A percentile compares a stretch with the other conserved stretches of the same genome.
phyloP scores from a whole-genome alignment of 1,284 basidiomycete genomes.

The Limonomyces culmigenus region DNA sequence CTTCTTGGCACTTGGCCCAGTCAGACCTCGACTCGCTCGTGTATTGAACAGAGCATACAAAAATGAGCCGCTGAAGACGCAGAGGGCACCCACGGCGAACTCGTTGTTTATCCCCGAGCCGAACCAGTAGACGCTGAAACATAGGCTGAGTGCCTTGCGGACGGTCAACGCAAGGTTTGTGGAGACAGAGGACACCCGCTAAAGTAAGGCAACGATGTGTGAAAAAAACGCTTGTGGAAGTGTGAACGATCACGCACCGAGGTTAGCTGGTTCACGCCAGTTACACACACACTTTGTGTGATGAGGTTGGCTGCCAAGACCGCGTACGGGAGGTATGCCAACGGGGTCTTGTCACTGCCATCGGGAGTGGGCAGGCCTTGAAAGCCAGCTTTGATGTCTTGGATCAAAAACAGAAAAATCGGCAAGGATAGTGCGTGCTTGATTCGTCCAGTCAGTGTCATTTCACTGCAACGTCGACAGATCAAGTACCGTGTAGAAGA shows the following conservation, averaged over 20 bases:
- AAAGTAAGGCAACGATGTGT: constrained; percentile 4
- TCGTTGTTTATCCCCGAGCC: constrained; percentile 46
- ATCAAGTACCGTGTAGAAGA: constrained; percentile 62
- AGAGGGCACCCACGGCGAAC: constrained; percentile 39
- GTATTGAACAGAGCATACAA: constrained; percentile 27
- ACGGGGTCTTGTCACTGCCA: constrained; percentile 9
- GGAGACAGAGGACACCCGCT: constrained; percentile 58
- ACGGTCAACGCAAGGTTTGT: constrained; percentile 57
- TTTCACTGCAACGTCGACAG: neutral
- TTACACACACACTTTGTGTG: constrained; percentile 75
- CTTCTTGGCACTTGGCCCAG: no score
- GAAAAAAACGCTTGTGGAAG: constrained; percentile 1
- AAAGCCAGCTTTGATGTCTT: constrained; percentile 39
- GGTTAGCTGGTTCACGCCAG: constrained; percentile 73
- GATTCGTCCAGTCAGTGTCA: neutral
- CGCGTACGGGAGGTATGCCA: constrained; percentile 22
- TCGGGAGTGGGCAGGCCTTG: constrained; percentile 16
- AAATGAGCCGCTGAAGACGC: constrained; percentile 52
- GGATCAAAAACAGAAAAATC: constrained; percentile 47
- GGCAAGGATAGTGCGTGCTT: constrained; percentile 63
- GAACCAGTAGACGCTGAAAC: constrained; percentile 65
- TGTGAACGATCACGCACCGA: constrained; percentile 40
- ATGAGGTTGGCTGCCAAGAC: constrained; percentile 54
- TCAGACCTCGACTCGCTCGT: no score
- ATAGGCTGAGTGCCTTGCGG: constrained; percentile 54